Conservation (phyloP, 2,329 filamentous ascomycete genomes). For the Coniochaeta prunicola region DNA sequence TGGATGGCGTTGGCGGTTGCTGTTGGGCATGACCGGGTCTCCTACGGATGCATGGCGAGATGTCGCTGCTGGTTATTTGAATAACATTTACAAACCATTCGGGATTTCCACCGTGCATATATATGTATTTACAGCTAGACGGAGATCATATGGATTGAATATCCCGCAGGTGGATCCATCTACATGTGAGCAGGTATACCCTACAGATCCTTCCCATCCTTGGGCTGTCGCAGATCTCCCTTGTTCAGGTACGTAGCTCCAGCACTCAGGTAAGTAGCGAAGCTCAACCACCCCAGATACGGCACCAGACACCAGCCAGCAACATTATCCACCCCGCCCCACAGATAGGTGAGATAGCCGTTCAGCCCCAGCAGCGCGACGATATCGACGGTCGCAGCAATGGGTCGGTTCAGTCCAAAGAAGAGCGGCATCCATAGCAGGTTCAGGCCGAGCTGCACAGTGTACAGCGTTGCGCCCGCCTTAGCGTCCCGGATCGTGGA, state of each 20-base stretch:
- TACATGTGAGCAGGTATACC: not conserved
- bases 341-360: slow-evolving; percentile 67
- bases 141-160: not conserved
- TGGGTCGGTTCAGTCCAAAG: slow-evolving; percentile 68
- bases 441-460: slow-evolving; percentile 78
- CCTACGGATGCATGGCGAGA: not conserved
- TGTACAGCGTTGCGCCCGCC: slow-evolving; percentile 73
- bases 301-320: slow-evolving; percentile 71
- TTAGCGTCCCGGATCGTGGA: slow-evolving; percentile 51
- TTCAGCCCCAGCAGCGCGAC: slow-evolving; percentile 64
- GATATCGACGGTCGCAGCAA: slow-evolving; percentile 70
- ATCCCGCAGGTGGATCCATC: not conserved
- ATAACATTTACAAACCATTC: not conserved
- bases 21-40: not conserved
- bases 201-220: slow-evolving; percentile 14
- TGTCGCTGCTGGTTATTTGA: not conserved
- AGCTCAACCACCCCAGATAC: slow-evolving; percentile 80
- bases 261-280: slow-evolving; percentile 77
- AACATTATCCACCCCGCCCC: slow-evolving; percentile 64
- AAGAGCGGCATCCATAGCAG: slow-evolving; percentile 89
- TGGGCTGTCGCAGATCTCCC: slow-evolving; percentile 47
- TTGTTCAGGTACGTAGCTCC: slow-evolving; percentile 61
- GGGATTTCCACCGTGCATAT: not conserved
- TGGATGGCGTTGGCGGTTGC: not conserved
- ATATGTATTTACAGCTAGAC: not conserved